phyloP scores from a whole-genome alignment of 2,329 filamentous ascomycete genomes.

The Tolypocladium nubicola region DNA sequence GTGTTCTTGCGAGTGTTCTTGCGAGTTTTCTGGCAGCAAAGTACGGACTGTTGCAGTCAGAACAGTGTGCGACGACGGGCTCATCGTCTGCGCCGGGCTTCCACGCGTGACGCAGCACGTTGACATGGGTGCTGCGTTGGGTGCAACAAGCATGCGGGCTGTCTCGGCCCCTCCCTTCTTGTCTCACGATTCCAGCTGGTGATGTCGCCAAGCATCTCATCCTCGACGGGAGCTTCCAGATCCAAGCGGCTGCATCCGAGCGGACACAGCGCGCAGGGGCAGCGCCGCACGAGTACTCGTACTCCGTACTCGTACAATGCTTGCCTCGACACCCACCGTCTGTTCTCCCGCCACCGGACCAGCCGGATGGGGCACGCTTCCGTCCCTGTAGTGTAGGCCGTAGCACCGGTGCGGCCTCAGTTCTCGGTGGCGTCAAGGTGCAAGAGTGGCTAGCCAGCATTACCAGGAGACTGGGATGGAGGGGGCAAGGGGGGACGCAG shows the following conservation, averaged over 20 bases:
- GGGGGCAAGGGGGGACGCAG: background rate
- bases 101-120: background rate
- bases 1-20: too few relatives aligned
- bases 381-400: background rate
- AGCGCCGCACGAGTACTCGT: too few relatives aligned
- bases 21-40: background rate
- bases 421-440: constrained; percentile 2
- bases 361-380: background rate
- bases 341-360: background rate
- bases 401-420: background rate
- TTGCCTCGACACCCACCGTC: background rate
- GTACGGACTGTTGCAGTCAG: background rate
- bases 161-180: background rate
- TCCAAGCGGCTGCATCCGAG: too few relatives aligned
- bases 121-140: background rate
- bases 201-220: background rate
- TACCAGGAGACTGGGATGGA: background rate
- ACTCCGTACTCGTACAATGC: background rate
- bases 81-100: background rate
- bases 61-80: background rate
- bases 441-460: background rate
- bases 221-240: background rate
- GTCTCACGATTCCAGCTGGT: background rate
- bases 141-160: background rate
- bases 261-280: background rate